Evolutionary conservation across 2,329 filamentous ascomycete genomes (phyloP).

Genomic region (Incumbomyces lentus): DNA sequence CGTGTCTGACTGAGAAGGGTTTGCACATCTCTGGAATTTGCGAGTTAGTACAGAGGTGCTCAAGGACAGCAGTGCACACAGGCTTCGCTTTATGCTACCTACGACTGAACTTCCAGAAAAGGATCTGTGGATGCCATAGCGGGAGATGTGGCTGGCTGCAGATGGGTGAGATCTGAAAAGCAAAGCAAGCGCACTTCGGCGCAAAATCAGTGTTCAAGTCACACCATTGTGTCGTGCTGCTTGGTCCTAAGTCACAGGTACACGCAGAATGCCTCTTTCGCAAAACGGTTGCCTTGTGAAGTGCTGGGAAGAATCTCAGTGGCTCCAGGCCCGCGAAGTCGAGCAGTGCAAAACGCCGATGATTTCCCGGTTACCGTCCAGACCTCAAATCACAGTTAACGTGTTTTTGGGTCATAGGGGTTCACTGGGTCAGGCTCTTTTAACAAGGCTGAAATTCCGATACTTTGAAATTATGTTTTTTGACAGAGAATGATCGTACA

Average conservation of each 20-base stretch:
- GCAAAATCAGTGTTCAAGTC: neutral
- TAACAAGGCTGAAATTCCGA: too few species aligned
- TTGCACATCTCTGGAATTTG: constrained; percentile 64
- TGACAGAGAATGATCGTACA: too few species aligned
- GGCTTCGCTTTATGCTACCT: constrained; percentile 13
- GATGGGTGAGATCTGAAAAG: neutral
- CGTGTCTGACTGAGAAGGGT: constrained; percentile 69
- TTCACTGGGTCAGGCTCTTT: too few species aligned
- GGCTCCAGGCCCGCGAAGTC: too few species aligned
- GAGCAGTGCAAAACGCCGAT: too few species aligned
- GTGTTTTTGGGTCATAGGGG: too few species aligned
- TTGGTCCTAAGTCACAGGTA: too few species aligned
- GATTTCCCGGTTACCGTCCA: too few species aligned
- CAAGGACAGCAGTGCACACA: neutral
- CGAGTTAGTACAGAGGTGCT: constrained; percentile 8
- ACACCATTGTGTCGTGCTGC: too few species aligned
- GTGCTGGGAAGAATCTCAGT: too few species aligned
- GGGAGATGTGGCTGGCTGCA: neutral
- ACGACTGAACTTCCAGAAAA: constrained; percentile 41
- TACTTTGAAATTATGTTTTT: too few species aligned
- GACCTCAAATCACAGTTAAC: too few species aligned
- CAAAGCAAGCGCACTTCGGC: neutral
- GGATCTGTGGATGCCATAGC: constrained; percentile 25
- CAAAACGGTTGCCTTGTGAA: neutral
- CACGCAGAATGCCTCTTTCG: neutral